Evolutionary conservation across 1,284 basidiomycete genomes (phyloP).

Genomic region (Lignosus rhinocerotis): DNA sequence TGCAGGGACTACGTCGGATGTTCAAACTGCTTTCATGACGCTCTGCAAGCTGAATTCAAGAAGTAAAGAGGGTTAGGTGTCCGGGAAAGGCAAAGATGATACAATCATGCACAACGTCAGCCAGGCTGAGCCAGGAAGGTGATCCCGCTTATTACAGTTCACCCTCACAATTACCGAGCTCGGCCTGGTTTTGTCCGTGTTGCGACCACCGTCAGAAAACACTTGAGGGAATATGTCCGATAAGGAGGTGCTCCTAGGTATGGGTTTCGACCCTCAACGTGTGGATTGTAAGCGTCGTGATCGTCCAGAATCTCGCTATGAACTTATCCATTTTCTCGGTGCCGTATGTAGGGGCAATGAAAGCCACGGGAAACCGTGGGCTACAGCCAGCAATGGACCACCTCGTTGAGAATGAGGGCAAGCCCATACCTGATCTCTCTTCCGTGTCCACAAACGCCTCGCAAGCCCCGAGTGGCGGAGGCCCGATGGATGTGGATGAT

Average conservation of each 20-base stretch:
- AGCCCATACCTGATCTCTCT: constrained; percentile 69
- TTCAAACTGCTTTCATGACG: too few species aligned
- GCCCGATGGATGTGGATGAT: constrained; percentile 55
- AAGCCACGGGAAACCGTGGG: constrained; percentile 76
- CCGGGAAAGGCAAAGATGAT: constrained; percentile 6
- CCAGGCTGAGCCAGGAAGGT: neutral
- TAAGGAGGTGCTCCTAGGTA: constrained; percentile 77
- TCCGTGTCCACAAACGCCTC: constrained; percentile 29
- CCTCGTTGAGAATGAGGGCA: constrained; percentile 74
- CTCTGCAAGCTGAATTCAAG: too few species aligned
- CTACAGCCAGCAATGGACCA: constrained; percentile 90
- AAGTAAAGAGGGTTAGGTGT: constrained; percentile 4
- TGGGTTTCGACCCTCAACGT: constrained; percentile 84
- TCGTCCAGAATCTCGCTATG: neutral
- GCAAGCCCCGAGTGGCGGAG: constrained; percentile 25
- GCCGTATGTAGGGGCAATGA: constrained; percentile 73
- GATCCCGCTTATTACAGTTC: neutral
- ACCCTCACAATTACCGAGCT: neutral
- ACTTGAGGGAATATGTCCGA: constrained; percentile 54
- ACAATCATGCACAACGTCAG: neutral
- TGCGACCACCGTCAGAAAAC: neutral
- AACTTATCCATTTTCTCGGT: constrained; percentile 4
- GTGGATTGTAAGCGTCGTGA: constrained; percentile 69
- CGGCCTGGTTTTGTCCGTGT: neutral
- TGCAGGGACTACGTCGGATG: too few species aligned